Evolutionary conservation across 1,139 yeast genomes (phyloP), one percentile per base, ranked within the genome.

Genomic region (Yamadazyma diddensiae): DNA sequence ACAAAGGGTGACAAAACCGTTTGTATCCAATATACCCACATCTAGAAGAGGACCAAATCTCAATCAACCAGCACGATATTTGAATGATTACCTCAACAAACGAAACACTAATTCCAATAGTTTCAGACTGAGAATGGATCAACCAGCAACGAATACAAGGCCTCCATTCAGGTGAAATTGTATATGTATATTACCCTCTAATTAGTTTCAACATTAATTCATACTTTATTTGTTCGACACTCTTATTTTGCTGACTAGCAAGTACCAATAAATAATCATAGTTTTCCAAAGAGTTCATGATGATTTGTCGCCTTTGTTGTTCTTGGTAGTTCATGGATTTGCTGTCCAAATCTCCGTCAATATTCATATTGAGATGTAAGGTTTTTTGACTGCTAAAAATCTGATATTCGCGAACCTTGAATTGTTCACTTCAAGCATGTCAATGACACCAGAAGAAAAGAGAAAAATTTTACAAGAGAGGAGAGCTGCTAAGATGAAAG

Each of bases 401-500:
- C n/a, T n/a, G n/a, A n/a, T n/a, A n/a, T n/a, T n/a, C n/a, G n/a
- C n/a, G n/a, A n/a, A n/a, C n/a, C n/a, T n/a, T n/a, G n/a, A 6
- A 25, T 12, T 13, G 13, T 16, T 13, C 17, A 29, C 9, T 17
- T 15, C 17, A 10, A 30, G 10, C 17, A 23, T 31, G 34, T 24
- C 23, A n/a, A 57, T 59, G 57, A 53, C 73, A 19, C 82, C 79
- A 4, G 82, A 78, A 27, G 90, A 82, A 47, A 80, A 77, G 58
- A 73, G 80, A 46, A 63, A 67, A 36, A 47, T 79, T 18, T 58
- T 82, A 24, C 69, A 88, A 39, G 88, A 82, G 50, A 70, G 87
- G 50, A 68, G 90, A 45, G 82, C 78, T 31, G 82, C 84, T 43
- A 82, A 80, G 53, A 71, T 82, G 67, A 65, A 70, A 33, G 65